Evolutionary conservation across 1,284 basidiomycete species (phyloP), one percentile per base, ranked within the genome.

Genomic region (Apiotrichum mycotoxinovorans): DNA sequence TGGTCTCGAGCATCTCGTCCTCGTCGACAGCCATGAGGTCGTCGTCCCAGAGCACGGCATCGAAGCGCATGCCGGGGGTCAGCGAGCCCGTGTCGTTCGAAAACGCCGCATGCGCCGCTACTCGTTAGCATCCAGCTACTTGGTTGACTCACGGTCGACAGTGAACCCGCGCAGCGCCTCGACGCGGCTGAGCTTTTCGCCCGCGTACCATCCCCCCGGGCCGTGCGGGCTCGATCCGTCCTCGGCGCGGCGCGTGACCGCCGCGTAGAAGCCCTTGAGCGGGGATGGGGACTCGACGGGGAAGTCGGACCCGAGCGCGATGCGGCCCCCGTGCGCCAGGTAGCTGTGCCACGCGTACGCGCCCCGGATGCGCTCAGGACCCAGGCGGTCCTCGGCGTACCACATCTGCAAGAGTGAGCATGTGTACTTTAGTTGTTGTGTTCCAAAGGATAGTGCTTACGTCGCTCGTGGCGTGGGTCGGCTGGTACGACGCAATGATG

Each of bases 401-500:
- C 84, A 83, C 92, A 96, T 95, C 70, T 96, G 26, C 23, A 9
- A 33, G 27, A 9, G 37, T 33, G 12, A 17, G 44, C 34, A 4
- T 33, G 26, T 42, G 4, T 26, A 17, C n/a, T n/a, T n/a, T n/a
- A n/a, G n/a, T n/a, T n/a, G n/a, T n/a, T n/a, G n/a, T n/a, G n/a
- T n/a, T n/a, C n/a, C n/a, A n/a, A n/a, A n/a, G n/a, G n/a, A n/a
- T n/a, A n/a, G n/a, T 3, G 63, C 72, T 70, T 52, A 74, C 74
- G 61, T 77, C 76, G 48, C 72, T 74, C 1, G 79, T 80, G 20
- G 76, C 91, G 72, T 97, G 92, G 1, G 91, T 95, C 0, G 94
- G 93, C 69, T 97, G 94, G 25, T 94, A 89, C 63, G 91, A 94
- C 1, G 88, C 83, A 65, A 96, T 89, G 18, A 96, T 89, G 66